Conservation (phyloP, 2,329 filamentous ascomycete genomes). For the Penicillium vulpinum region DNA sequence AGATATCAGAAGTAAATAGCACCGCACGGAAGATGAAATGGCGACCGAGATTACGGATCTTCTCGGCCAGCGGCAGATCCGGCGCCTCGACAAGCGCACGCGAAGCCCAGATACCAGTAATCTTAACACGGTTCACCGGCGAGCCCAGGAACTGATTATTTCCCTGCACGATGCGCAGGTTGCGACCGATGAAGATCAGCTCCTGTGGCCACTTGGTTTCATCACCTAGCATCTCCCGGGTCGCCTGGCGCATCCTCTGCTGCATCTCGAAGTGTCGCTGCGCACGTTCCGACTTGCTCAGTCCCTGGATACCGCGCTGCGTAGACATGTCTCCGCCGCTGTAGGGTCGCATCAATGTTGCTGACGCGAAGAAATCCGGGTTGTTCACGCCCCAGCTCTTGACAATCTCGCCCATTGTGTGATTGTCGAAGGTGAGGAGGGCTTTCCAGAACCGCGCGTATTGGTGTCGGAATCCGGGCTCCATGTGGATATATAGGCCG, state of each 20-base stretch:
- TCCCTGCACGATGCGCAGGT: slow-evolving; percentile 88
- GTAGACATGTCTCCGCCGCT: slow-evolving; percentile 75
- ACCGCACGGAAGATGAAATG: slow-evolving; percentile 83
- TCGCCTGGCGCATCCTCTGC: slow-evolving; percentile 66
- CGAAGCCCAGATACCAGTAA: slow-evolving; percentile 87
- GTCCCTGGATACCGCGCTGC: slow-evolving; percentile 54
- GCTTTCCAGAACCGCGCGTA: slow-evolving; percentile 93
- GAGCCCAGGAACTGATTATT: slow-evolving; percentile 90
- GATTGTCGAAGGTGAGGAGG: slow-evolving; percentile 89
- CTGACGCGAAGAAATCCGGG: slow-evolving; percentile 86
- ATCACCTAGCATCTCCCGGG: slow-evolving; percentile 79
- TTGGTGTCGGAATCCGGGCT: slow-evolving; percentile 76
- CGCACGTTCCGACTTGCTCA: slow-evolving; percentile 56
- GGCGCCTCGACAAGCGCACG: slow-evolving; percentile 75
- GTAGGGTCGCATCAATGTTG: slow-evolving; percentile 87
- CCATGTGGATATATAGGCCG: slow-evolving; percentile 92
- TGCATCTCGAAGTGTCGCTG: slow-evolving; percentile 76
- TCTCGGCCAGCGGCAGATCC: slow-evolving; percentile 62
- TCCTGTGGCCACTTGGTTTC: slow-evolving; percentile 88
- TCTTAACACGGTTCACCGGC: slow-evolving; percentile 88
- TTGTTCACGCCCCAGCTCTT: slow-evolving; percentile 83
- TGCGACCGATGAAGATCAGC: slow-evolving; percentile 87
- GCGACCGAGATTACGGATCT: slow-evolving; percentile 68
- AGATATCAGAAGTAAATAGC: slow-evolving; percentile 71
- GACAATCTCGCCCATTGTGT: slow-evolving; percentile 71